Conservation (phyloP, 768 basidiomycete genomes). For the Tylopilus rubrobrunneus region DNA sequence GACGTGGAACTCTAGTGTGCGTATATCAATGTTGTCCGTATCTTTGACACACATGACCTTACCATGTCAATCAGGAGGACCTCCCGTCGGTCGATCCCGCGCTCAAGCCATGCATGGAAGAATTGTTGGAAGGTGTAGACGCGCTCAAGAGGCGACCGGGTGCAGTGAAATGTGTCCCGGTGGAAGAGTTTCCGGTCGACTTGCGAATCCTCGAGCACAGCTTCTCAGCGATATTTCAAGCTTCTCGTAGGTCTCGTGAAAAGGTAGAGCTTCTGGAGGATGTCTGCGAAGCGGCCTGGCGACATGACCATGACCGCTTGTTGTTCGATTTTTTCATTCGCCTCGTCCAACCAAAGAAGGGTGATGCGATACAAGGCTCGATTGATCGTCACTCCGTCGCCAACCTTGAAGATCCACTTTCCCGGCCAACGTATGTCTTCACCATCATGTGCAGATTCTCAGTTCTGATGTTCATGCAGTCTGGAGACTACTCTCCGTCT, state of each 20-base stretch:
- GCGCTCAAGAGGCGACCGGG: too few relatives aligned
- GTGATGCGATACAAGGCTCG: not conserved
- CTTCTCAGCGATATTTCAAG: conserved; percentile 11
- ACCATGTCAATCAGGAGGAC: not conserved
- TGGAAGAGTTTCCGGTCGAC: conserved; percentile 2
- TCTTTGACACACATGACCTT: not conserved
- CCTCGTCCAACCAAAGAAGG: not conserved
- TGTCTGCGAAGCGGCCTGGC: not conserved
- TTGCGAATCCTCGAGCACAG: conserved; percentile 6
- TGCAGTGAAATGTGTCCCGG: not conserved
- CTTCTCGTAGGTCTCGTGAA: conserved; percentile 7
- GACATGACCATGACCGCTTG: too few relatives aligned
- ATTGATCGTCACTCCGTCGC: not conserved
- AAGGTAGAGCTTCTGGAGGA: not conserved
- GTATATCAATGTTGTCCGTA: not conserved
- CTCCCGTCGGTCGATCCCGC: too few relatives aligned
- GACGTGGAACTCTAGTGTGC: conserved; percentile 2
- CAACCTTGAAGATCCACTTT: not conserved
- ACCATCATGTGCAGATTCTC: too few relatives aligned
- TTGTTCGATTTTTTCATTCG: not conserved
- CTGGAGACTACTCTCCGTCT: too few relatives aligned
- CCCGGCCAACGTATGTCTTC: conserved; percentile 4
- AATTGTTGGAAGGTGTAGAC: too few relatives aligned
- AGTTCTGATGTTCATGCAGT: too few relatives aligned
- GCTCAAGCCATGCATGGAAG: too few relatives aligned